phyloP scores from a whole-genome alignment of 2,329 filamentous ascomycete species.

The Botryotinia calthae region DNA sequence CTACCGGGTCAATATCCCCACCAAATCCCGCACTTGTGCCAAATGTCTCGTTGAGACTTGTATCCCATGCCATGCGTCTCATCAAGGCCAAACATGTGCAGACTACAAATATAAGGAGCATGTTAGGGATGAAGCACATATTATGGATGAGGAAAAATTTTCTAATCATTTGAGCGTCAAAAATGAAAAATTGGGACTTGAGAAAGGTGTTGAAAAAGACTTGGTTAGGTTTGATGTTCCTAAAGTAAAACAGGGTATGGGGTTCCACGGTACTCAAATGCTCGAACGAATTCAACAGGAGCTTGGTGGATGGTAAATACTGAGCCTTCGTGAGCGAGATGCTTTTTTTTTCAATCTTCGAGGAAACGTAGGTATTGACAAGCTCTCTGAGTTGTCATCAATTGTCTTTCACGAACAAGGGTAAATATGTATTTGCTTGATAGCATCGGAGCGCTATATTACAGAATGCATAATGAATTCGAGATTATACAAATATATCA shows the following conservation, averaged over 20 bases:
- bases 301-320: neutral
- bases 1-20: constrained; percentile 3
- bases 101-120: constrained; percentile 25
- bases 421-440: neutral
- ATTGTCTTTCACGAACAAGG: neutral
- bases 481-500: neutral
- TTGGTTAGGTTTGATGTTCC: neutral
- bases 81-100: constrained; percentile 24
- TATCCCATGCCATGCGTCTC: constrained; percentile 23
- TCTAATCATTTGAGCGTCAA: constrained; percentile 35
- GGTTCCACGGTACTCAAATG: neutral
- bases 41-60: constrained; percentile 25
- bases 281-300: neutral
- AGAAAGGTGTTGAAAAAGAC: neutral
- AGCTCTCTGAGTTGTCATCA: neutral
- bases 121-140: constrained; percentile 10
- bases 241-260: neutral
- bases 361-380: neutral
- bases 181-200: neutral
- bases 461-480: neutral
- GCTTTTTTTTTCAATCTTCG: neutral
- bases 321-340: neutral
- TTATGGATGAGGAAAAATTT: neutral
- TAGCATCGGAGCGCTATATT: neutral
- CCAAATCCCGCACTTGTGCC: constrained; percentile 20